A percentile compares a stretch with the other conserved stretches of the same genome.
phyloP scores from a whole-genome alignment of 2,329 filamentous ascomycete species.

The Xylaria sp. region DNA sequence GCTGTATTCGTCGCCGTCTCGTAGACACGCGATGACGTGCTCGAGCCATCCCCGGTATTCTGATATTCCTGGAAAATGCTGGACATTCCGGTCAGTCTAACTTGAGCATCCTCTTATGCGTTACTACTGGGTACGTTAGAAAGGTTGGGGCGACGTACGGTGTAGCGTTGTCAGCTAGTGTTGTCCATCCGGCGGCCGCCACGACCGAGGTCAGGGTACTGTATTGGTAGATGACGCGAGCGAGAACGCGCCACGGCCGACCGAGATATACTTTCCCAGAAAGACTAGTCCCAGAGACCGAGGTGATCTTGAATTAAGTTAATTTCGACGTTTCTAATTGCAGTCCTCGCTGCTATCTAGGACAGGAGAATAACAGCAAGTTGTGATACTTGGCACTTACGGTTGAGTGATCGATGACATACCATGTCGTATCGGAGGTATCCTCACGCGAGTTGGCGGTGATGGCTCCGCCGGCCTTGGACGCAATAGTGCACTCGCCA shows the following conservation, averaged over 20 bases:
- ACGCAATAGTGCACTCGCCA: slow-evolving; percentile 23
- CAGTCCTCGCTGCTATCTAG: neutral
- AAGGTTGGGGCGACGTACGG: neutral
- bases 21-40: slow-evolving; percentile 2
- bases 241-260: slow-evolving; percentile 18
- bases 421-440: slow-evolving; percentile 6
- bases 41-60: slow-evolving; percentile 17
- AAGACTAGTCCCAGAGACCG: slow-evolving; percentile 2
- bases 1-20: neutral
- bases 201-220: slow-evolving; percentile 10
- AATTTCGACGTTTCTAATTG: neutral
- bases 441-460: slow-evolving; percentile 15
- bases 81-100: neutral
- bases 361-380: neutral
- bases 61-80: slow-evolving; percentile 19
- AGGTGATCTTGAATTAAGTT: slow-evolving; percentile 15
- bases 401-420: slow-evolving; percentile 16
- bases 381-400: slow-evolving; percentile 4
- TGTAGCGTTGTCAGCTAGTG: slow-evolving; percentile 14
- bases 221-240: slow-evolving; percentile 24
- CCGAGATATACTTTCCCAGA: slow-evolving; percentile 10
- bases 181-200: slow-evolving; percentile 16
- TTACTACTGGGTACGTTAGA: no score
- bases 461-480: slow-evolving; percentile 19
- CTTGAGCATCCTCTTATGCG: neutral